Percentiles rank a stretch among this genome's conserved stretches.
phyloP scores from a whole-genome alignment of 1,139 yeast genomes.

The Candida sanyaensis region DNA sequence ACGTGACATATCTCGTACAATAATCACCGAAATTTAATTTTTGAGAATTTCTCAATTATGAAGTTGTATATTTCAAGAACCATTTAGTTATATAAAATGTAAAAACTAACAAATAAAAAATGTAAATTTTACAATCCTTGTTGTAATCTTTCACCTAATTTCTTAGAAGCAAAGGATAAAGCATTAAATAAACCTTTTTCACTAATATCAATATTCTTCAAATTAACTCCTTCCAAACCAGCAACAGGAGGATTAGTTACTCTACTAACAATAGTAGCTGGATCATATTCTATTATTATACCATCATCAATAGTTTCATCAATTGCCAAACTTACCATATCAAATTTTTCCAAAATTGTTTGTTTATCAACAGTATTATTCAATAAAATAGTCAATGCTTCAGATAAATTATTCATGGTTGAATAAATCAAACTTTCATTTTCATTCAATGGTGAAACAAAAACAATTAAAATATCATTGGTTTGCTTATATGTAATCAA shows the following conservation, averaged over 20 bases:
- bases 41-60: no score
- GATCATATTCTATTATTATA: constrained; percentile 85
- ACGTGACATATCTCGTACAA: not conserved
- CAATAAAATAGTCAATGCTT: constrained; percentile 76
- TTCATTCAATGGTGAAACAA: constrained; percentile 76
- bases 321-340: constrained; percentile 78
- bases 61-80: no score
- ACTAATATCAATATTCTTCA: constrained; percentile 72
- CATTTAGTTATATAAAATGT: no score
- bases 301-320: constrained; percentile 96
- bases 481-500: constrained; percentile 83
- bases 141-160: constrained; percentile 82
- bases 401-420: constrained; percentile 75
- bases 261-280: constrained; percentile 82
- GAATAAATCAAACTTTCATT: constrained; percentile 84
- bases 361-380: constrained; percentile 77
- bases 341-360: constrained; percentile 80
- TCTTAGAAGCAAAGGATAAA: constrained; percentile 86
- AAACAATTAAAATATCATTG: constrained; percentile 70
- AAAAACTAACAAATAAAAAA: not conserved
- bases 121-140: constrained; percentile 52
- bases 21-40: no score
- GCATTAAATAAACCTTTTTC: constrained; percentile 90
- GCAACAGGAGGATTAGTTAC: constrained; percentile 77
- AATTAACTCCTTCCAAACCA: constrained; percentile 41